Evolutionary conservation across 169 alveolate genomes (phyloP), one percentile per base, ranked within the genome.

Genomic region (Sarcocystis neurona): DNA sequence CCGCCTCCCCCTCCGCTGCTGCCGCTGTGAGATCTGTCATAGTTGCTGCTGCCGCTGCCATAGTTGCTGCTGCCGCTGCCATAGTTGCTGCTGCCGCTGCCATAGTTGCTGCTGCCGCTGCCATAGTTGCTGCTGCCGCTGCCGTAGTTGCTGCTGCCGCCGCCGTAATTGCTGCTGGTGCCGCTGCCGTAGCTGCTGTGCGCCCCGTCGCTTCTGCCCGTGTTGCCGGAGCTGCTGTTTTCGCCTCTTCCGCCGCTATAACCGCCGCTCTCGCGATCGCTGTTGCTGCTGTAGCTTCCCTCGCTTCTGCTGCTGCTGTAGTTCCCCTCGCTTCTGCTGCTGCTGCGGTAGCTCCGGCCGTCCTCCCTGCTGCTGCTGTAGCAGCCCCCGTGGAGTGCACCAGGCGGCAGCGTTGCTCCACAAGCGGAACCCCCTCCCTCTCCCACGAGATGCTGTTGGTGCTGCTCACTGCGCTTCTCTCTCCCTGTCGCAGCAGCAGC

Each of bases 201-300:
- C 84, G 41, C 66, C 84, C 46, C 66, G 46, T 39, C 66, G 23
- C 84, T 75, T 56, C 84, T 75, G 84, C 63, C 20, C 30, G 30
- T 53, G 63, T 63, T 75, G 56, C 84, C 30, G 32, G 63, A 27
- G 50, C 63, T 37, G 84, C 41, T 18, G 30, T n/a, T n/a, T 37
- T 5, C 32, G 44, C 80, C 80, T 12, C 80, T 70, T 70, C 80
- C 53, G 50, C 18, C 32, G 53, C 80, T 70, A 8, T 44, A 70
- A 30, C 50, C 44, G 80, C 39, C 53, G 23, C 80, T 32, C 2
- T 50, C 80, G 46, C 39, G 53, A 34, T 15, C 48, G n/a, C n/a
- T n/a, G n/a, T n/a, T n/a, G n/a, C n/a, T n/a, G n/a, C n/a, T n/a
- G n/a, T n/a, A n/a, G n/a, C n/a, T n/a, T n/a, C n/a, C n/a, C n/a